Evolutionary conservation across 2,329 filamentous ascomycete species (phyloP), one percentile per base, ranked within the genome.

Genomic region (Curvularia sp.): DNA sequence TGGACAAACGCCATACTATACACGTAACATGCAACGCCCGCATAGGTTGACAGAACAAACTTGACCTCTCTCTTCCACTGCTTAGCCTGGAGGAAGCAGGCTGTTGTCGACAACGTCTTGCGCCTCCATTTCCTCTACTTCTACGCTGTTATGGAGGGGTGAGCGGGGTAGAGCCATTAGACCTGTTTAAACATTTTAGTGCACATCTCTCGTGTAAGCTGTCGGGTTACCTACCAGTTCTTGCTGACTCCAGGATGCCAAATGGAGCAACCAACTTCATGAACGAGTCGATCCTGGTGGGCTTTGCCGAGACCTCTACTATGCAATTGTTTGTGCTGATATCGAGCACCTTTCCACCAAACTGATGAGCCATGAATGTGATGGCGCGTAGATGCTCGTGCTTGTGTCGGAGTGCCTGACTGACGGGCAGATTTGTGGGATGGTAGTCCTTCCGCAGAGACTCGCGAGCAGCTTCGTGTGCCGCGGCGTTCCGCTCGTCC

Each of bases 291-390:
- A 99, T 97, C 79, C 95, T 89, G 61, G 84, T 87, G 34, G 92
- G 93, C 80, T 99, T 99, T 59, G 95, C 95, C 53, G 93, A 97
- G 7, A 99, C 80, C 80, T 99, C 95, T 59, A 99, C 93, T 78
- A 98, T 98, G 80, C 95, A 98, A 81, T 96, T 98, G 80, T 92
- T 97, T 52, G 92, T 97, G 83, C 93, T 97, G 71, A 99, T 98
- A 79, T 99, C 95, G 70, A 99, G 80, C 25, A 99, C 91, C 82
- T 99, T 99, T 65, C 95, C 95, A 56, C 93, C 93, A 72, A 99
- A 99, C 74, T 99, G 95, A 81, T 99, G 95, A 18, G 94, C 89
- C 75, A 99, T 88, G 79, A 96, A 95, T 55, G 95, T 99, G 73
- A 99, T 97, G 56, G 91, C 93, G 82, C 94, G 92, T 69, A 99